Evolutionary conservation across 495 filamentous ascomycete genomes (phyloP).

Genomic region (Stereocaulon alpinum): DNA sequence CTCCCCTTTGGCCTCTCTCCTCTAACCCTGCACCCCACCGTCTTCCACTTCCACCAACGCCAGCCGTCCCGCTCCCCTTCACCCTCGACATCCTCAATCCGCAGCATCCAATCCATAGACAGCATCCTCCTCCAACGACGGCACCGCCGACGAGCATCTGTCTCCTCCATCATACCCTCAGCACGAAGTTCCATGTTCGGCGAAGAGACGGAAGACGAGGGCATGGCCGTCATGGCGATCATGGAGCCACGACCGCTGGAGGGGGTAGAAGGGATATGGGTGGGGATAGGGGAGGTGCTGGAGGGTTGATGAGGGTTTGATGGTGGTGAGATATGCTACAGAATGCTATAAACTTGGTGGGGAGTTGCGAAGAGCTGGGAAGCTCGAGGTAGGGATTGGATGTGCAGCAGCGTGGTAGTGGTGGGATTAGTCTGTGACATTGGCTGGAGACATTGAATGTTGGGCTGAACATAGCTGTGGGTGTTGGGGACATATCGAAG

Average conservation of each 20-base stretch:
- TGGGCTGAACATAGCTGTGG: background rate
- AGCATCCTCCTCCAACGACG: constrained; percentile 11
- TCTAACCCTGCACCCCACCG: constrained; percentile 13
- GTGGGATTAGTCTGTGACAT: background rate
- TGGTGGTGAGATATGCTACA: background rate
- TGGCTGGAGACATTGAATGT: background rate
- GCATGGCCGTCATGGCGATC: constrained; percentile 6
- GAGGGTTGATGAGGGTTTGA: background rate
- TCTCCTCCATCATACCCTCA: background rate
- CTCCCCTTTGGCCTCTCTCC: constrained; percentile 18
- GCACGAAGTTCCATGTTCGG: background rate
- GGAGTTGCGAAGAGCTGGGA: too few relatives aligned
- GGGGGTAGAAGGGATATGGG: background rate
- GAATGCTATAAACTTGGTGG: background rate
- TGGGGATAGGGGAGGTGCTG: constrained; percentile 23
- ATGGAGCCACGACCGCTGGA: constrained; percentile 20
- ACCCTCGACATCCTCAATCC: constrained; percentile 26
- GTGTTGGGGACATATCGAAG: background rate
- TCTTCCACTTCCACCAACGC: constrained; percentile 16
- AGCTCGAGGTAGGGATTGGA: background rate
- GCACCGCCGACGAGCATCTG: background rate
- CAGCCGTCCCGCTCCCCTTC: constrained; percentile 16
- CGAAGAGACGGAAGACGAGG: background rate
- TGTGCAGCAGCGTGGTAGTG: background rate
- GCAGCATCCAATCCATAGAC: constrained; percentile 19